Evolutionary conservation across 306 rosid species (phyloP).

Genomic region (Crataegus laevigata): DNA sequence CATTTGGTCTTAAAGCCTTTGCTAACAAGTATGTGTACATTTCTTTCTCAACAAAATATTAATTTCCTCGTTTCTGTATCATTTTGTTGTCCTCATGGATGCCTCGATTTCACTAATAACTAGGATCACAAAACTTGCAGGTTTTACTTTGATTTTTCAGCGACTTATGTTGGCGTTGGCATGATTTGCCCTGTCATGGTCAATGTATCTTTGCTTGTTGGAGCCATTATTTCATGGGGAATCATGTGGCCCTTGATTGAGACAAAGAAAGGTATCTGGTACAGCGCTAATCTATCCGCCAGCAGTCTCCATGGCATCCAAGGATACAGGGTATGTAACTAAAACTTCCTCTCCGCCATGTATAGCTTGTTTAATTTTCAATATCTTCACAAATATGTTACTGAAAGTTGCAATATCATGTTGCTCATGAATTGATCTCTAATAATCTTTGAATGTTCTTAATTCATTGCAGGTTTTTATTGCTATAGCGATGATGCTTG

Average conservation of each 20-base stretch:
- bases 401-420: background rate
- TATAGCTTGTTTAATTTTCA: background rate
- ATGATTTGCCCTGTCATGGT: conserved; percentile 66
- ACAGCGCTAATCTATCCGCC: conserved; percentile 26
- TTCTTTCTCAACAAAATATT: background rate
- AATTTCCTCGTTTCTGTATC: background rate
- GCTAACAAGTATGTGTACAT: conserved; percentile 20
- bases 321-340: conserved; percentile 50
- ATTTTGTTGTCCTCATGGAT: background rate
- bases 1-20: conserved; percentile 62
- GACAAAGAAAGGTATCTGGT: conserved; percentile 58
- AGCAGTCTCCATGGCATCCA: conserved; percentile 60
- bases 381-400: background rate
- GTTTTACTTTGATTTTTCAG: conserved; percentile 69
- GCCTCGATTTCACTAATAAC: background rate
- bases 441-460: background rate
- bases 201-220: conserved; percentile 53
- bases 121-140: conserved; percentile 10
- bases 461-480: conserved; percentile 35
- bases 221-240: conserved; percentile 69
- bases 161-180: conserved; percentile 72
- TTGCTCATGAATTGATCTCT: background rate
- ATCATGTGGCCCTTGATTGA: conserved; percentile 63
- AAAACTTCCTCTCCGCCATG: background rate
- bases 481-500: conserved; percentile 70